Percentiles rank a stretch among this genome's conserved stretches.
Conservation (phyloP, 1,139 yeast species). For the Kurtzmaniella quercitrusa region DNA sequence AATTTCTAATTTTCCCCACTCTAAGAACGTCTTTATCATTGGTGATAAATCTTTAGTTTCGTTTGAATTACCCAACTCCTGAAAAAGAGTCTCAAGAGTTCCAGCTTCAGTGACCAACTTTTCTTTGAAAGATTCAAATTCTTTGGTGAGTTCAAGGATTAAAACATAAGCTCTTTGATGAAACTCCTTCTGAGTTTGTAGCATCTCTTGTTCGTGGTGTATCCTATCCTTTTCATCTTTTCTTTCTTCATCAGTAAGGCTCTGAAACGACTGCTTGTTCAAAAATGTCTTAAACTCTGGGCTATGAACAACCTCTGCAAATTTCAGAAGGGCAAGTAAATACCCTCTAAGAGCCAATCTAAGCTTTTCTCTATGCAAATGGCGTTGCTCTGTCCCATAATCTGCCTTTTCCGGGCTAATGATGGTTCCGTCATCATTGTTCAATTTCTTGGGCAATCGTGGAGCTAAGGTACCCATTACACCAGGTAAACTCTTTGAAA, state of each 20-base stretch:
- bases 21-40: constrained; percentile 62
- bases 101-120: constrained; percentile 47
- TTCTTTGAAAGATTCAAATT: constrained; percentile 53
- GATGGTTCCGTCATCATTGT: constrained; percentile 28
- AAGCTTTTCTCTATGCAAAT: constrained; percentile 52
- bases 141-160: constrained; percentile 39
- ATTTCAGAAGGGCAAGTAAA: constrained; percentile 47
- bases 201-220: constrained; percentile 55
- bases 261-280: constrained; percentile 27
- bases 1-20: constrained; percentile 77
- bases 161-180: constrained; percentile 57
- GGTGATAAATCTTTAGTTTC: constrained; percentile 63
- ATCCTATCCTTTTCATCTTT: constrained; percentile 55
- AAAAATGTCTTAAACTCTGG: constrained; percentile 51
- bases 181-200: constrained; percentile 67
- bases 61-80: constrained; percentile 55
- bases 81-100: constrained; percentile 47
- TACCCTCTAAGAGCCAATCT: constrained; percentile 76
- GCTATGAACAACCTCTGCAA: constrained; percentile 54
- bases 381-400: background rate
- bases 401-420: background rate
- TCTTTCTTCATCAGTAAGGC: constrained; percentile 36
- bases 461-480: constrained; percentile 59
- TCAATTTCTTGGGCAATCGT: constrained; percentile 48
- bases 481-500: constrained; percentile 65